Percentiles rank a stretch among this genome's conserved stretches.
phyloP scores from a whole-genome alignment of 192 early-diverging fungal genomes.

The Backusella morwellensis region DNA sequence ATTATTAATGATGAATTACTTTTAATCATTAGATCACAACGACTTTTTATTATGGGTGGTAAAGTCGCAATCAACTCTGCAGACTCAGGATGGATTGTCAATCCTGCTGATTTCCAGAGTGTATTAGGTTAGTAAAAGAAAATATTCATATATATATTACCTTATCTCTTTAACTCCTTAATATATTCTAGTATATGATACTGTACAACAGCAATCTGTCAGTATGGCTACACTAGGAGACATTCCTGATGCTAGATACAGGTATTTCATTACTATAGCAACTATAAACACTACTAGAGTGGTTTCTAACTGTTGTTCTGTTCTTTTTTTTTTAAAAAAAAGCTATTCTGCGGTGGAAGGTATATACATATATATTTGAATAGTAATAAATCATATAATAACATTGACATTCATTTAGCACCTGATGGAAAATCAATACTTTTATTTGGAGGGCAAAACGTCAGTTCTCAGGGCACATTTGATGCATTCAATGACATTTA shows the following conservation, averaged over 20 bases:
- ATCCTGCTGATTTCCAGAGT: slow-evolving; percentile 14
- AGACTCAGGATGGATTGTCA: neutral
- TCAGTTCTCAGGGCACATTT: neutral
- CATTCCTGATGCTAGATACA: slow-evolving; percentile 6
- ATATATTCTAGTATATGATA: slow-evolving; percentile 19
- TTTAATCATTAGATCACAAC: neutral
- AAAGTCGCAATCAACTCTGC: neutral
- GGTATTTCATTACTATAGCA: neutral
- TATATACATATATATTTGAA: neutral
- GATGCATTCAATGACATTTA: slow-evolving; percentile 17
- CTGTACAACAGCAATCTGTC: neutral
- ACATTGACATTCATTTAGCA: neutral
- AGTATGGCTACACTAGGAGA: slow-evolving; percentile 23
- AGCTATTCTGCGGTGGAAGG: slow-evolving; percentile 11
- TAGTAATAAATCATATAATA: neutral
- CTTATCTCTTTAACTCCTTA: neutral
- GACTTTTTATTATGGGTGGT: slow-evolving; percentile 19
- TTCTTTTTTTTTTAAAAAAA: neutral
- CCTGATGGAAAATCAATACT: slow-evolving; percentile 21
- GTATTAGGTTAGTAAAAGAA: slow-evolving; percentile 12
- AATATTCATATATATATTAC: neutral
- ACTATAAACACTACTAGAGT: neutral
- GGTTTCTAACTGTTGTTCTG: neutral
- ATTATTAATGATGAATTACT: neutral
- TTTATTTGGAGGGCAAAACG: slow-evolving; percentile 12